Evolutionary conservation across 202 grass and related monocot genomes (phyloP), one percentile per base, ranked within the genome.

Genomic region (Musa balbisiana): DNA sequence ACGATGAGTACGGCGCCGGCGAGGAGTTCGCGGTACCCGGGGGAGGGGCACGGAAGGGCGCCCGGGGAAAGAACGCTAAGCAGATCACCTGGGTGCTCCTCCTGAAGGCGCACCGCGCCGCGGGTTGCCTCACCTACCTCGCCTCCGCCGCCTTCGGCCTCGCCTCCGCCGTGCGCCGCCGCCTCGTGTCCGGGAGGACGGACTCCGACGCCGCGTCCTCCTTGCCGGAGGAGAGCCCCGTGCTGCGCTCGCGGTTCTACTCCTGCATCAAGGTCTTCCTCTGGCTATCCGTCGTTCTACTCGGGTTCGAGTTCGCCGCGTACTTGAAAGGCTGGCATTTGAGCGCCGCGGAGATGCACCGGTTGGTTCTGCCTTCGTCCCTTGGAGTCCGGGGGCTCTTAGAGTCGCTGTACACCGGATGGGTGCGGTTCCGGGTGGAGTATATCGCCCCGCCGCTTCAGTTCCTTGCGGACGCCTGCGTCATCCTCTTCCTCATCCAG

Each of bases 51-150:
- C 75, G 91, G 55, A 98, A 94, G 81, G 94, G 88, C 16, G 87
- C 68, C 51, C 82, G 85, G 62, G 62, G 80, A 25, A 99, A 99
- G 78, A 99, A 99, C 85, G 95, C 95, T 62, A 98, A 92, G 84
- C 95, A 98, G 87, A 91, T 98, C 74, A 92, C 91, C 17, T 98
- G 95, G 95, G 95, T 98, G 78, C 87, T 98, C 43, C 95, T 98
- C 26, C 85, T 98, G 12, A 89, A 93, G 88, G 95, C 95, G 21
- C 95, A 98, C 75, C 88, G 88, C 55, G 95, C 95, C 49, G 95
- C 95, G 2, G 95, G 91, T 0, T 89, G 95, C 74, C 87, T 98
- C 11, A 84, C 88, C 10, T 87, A 77, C 10, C 85, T 98, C 3
- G 91, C 87, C 33, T 94, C 91, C 13, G 64, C 84, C 17, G 80